Evolutionary conservation across 352 stramenopile genomes (phyloP).

Genomic region (Thalassiosira exigua): DNA sequence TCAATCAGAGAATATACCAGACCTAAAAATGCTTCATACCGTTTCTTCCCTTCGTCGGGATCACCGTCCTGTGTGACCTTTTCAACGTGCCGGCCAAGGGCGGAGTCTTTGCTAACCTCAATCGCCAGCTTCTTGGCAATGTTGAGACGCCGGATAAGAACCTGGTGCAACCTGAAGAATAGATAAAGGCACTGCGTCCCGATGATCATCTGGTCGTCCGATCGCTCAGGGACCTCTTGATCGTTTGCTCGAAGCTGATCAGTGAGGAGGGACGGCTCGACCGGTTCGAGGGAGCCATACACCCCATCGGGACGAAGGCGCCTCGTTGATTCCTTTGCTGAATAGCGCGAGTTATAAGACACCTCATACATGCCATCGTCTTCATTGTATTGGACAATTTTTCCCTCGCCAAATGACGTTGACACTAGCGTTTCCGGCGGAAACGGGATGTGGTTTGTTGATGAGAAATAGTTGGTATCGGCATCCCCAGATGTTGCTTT

Average conservation of each 20-base stretch:
- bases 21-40: slow-evolving; percentile 82
- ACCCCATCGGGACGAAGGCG: slow-evolving; percentile 69
- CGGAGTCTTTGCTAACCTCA: slow-evolving; percentile 62
- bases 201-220: slow-evolving; percentile 77
- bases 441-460: slow-evolving; percentile 73
- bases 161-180: slow-evolving; percentile 83
- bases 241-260: slow-evolving; percentile 74
- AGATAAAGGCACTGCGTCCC: slow-evolving; percentile 85
- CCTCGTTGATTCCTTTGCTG: slow-evolving; percentile 44
- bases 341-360: slow-evolving; percentile 24
- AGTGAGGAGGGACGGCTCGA: slow-evolving; percentile 73
- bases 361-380: slow-evolving; percentile 72
- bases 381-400: slow-evolving; percentile 63
- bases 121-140: slow-evolving; percentile 78
- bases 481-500: slow-evolving; percentile 13
- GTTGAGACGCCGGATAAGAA: slow-evolving; percentile 77
- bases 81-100: slow-evolving; percentile 70
- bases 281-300: slow-evolving; percentile 72
- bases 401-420: slow-evolving; percentile 76
- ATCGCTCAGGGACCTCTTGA: slow-evolving; percentile 57
- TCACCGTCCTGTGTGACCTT: slow-evolving; percentile 60
- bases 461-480: slow-evolving; percentile 34
- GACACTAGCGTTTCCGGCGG: slow-evolving; percentile 70
- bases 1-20: slow-evolving; percentile 82
- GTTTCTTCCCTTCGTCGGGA: slow-evolving; percentile 59